phyloP scores from a whole-genome alignment of 129 eudicot species.

The Artemisia tridentata region DNA sequence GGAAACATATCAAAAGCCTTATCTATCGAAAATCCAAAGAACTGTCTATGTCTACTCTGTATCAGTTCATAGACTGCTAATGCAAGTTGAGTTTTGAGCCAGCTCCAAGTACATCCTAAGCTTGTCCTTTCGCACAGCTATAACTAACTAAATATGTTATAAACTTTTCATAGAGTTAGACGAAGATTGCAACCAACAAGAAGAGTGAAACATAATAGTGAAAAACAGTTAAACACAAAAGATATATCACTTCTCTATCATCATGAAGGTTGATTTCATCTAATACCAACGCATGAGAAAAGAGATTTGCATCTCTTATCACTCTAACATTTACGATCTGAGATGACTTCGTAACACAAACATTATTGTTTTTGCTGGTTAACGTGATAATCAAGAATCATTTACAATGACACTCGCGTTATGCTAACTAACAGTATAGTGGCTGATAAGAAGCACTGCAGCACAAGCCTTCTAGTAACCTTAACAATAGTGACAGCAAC shows the following conservation, averaged over 20 bases:
- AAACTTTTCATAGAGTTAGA: background rate
- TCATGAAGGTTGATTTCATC: constrained; percentile 2
- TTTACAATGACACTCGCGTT: background rate
- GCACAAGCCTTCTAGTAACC: constrained; percentile 10
- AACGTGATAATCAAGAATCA: constrained; percentile 6
- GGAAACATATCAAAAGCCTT: background rate
- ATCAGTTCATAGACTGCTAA: background rate
- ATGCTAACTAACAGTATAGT: constrained; percentile 4
- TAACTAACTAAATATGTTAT: background rate
- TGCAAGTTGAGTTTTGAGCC: background rate
- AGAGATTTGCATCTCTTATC: constrained; percentile 7
- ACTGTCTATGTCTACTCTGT: background rate
- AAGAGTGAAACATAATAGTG: background rate
- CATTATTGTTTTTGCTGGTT: background rate
- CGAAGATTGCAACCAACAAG: constrained; percentile 8
- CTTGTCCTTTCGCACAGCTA: background rate
- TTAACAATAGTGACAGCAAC: background rate
- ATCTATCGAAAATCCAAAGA: background rate
- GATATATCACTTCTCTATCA: constrained; percentile 4
- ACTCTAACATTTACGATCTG: background rate
- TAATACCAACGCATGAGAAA: background rate
- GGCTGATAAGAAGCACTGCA: background rate
- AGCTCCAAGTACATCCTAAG: background rate
- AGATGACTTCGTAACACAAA: background rate
- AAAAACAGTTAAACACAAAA: background rate